Evolutionary conservation across 2,329 filamentous ascomycete species (phyloP).

Genomic region (Colletotrichum lindemuthianum): DNA sequence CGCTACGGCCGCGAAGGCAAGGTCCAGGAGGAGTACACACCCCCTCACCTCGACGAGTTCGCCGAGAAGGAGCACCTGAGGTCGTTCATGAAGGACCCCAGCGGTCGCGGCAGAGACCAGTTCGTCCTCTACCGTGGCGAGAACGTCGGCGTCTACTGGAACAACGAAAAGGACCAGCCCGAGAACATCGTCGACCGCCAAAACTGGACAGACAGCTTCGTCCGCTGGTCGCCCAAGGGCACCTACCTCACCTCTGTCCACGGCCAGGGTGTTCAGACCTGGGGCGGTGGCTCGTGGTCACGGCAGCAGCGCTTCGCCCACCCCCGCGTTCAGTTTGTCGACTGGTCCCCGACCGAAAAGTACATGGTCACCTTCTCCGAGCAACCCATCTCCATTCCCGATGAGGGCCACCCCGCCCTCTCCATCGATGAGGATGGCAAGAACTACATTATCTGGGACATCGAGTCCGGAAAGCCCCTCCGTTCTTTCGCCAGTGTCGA

Average conservation of each 20-base stretch:
- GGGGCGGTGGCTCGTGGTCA: slow-evolving; percentile 91
- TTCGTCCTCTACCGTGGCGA: slow-evolving; percentile 95
- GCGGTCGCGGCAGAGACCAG: slow-evolving; percentile 87
- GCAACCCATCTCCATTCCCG: slow-evolving; percentile 89
- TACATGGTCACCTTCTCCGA: slow-evolving; percentile 98
- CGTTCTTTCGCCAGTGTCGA: slow-evolving; percentile 95
- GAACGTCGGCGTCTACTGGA: slow-evolving; percentile 95
- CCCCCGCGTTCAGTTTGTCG: slow-evolving; percentile 93
- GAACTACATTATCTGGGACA: slow-evolving; percentile 99
- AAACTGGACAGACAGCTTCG: slow-evolving; percentile 98
- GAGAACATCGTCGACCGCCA: slow-evolving; percentile 91
- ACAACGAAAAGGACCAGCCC: slow-evolving; percentile 91
- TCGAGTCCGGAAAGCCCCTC: slow-evolving; percentile 87
- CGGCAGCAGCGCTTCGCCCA: slow-evolving; percentile 94
- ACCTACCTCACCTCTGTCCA: slow-evolving; percentile 96
- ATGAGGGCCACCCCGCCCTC: slow-evolving; percentile 84
- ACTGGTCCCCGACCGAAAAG: slow-evolving; percentile 92
- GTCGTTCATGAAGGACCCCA: slow-evolving; percentile 88
- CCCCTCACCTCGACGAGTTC: slow-evolving; percentile 86
- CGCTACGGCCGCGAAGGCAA: slow-evolving; percentile 94
- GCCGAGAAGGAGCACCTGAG: slow-evolving; percentile 92
- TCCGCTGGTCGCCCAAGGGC: slow-evolving; percentile 96
- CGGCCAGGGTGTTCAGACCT: slow-evolving; percentile 94
- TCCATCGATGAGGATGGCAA: slow-evolving; percentile 96
- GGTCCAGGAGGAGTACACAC: slow-evolving; percentile 88